Conservation (phyloP, 257 asterid species). For the Apocynum venetum region DNA sequence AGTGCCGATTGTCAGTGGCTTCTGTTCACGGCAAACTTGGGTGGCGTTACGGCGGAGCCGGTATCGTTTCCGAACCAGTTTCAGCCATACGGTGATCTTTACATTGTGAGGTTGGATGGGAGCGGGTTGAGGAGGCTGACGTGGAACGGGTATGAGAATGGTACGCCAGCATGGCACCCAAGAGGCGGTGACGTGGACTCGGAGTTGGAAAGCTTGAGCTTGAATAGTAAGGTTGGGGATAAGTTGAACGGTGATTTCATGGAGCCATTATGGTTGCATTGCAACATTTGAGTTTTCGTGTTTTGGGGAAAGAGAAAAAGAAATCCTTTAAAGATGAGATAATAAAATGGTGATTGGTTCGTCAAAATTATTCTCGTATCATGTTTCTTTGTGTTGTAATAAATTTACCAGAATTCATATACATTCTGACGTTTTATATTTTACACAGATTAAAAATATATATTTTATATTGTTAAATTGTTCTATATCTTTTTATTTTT, state of each 20-base stretch:
- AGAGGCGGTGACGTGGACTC: conserved; percentile 23
- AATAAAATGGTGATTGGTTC: too few species aligned
- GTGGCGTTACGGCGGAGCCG: conserved; percentile 69
- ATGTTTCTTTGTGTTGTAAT: too few species aligned
- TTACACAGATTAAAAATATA: too few species aligned
- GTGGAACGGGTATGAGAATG: conserved; percentile 73
- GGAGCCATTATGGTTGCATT: conserved; percentile 66
- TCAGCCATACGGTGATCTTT: conserved; percentile 84
- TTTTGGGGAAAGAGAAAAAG: too few species aligned
- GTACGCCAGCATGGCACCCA: conserved; percentile 77
- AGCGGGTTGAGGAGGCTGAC: conserved; percentile 68
- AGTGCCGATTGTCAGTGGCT: conserved; percentile 75
- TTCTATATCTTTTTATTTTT: too few species aligned
- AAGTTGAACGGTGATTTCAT: conserved; percentile 45
- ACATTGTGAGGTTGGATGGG: conserved; percentile 66
- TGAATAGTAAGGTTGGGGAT: conserved; percentile 31
- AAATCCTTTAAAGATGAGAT: too few species aligned
- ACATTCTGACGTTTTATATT: too few species aligned
- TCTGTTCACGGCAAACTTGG: conserved; percentile 62
- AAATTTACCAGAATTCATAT: too few species aligned
- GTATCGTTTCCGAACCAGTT: conserved; percentile 73
- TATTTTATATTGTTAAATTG: too few species aligned
- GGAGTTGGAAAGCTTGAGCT: conserved; percentile 15
- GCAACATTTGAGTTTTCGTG: conserved; percentile 27
- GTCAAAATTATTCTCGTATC: too few species aligned